A percentile compares a stretch with the other conserved stretches of the same genome.
phyloP scores from a whole-genome alignment of 306 rosid species.

The Acacia acuminata region DNA sequence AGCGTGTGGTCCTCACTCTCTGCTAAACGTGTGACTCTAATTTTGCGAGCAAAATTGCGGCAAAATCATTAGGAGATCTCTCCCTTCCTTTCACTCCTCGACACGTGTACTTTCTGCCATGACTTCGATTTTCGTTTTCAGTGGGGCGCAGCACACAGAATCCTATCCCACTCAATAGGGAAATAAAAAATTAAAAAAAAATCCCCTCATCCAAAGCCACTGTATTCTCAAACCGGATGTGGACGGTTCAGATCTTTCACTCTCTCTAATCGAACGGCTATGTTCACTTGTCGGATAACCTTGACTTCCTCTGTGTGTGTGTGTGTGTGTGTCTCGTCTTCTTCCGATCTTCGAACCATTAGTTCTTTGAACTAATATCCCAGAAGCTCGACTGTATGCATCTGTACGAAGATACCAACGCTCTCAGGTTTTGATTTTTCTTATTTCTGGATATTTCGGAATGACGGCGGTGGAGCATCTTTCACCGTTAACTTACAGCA shows the following conservation, averaged over 20 bases:
- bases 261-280: conserved; percentile 57
- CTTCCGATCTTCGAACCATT: conserved; percentile 30
- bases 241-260: conserved; percentile 42
- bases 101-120: conserved; percentile 1
- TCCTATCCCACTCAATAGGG: background rate
- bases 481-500: conserved; percentile 50
- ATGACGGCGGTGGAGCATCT: conserved; percentile 72
- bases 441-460: conserved; percentile 27
- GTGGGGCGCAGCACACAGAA: conserved; percentile 14
- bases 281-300: conserved; percentile 25
- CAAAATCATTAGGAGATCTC: background rate
- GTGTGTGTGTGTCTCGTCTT: background rate
- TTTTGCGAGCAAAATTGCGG: background rate
- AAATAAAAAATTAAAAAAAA: background rate
- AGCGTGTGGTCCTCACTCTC: conserved; percentile 2
- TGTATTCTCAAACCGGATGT: background rate
- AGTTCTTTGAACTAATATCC: conserved; percentile 33
- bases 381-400: conserved; percentile 14
- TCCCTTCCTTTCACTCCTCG: background rate
- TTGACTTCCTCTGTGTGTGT: conserved; percentile 8
- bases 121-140: background rate
- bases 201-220: background rate
- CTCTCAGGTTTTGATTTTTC: conserved; percentile 25
- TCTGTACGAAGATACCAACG: background rate
- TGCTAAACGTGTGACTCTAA: background rate